These are phyloP conservation scores for Solanum chilense DNA, from an alignment of 257 asterid genomes.

Conservation along the genomic window DNA sequence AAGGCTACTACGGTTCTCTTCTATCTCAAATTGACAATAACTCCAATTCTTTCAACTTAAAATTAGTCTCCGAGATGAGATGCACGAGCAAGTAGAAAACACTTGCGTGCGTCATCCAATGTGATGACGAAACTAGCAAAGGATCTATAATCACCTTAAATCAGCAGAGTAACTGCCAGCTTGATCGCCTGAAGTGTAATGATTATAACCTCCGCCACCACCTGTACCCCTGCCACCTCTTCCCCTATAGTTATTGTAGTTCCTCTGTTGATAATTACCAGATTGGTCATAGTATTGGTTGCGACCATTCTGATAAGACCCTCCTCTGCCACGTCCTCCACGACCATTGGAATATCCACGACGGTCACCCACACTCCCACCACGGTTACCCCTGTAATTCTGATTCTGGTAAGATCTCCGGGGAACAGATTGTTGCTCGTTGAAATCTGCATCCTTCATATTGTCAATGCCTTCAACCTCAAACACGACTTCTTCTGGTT, in stretches of 20 bases:
- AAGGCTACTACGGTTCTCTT: neutral
- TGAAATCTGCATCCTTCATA: conserved; percentile 20
- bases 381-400: conserved; percentile 49
- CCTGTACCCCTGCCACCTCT: conserved; percentile 68
- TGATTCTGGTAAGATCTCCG: conserved; percentile 38
- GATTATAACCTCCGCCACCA: conserved; percentile 22
- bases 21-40: neutral
- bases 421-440: conserved; percentile 34
- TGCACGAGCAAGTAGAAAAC: neutral
- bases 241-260: conserved; percentile 42
- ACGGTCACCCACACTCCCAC: conserved; percentile 35
- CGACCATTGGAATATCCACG: conserved; percentile 51
- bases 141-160: neutral
- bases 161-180: conserved; percentile 29
- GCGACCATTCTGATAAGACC: conserved; percentile 47
- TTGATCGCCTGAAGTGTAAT: conserved; percentile 20
- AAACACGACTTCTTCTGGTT: conserved; percentile 13
- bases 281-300: conserved; percentile 48
- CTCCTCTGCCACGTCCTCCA: conserved; percentile 61
- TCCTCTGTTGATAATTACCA: conserved; percentile 42
- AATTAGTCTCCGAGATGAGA: neutral
- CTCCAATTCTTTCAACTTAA: neutral
- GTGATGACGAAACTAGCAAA: neutral
- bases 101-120: neutral
- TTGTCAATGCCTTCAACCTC: conserved; percentile 29